These are phyloP conservation scores for Colletotrichum echinochloae DNA, from an alignment of 2,329 filamentous ascomycete species.

Conservation along the genomic window DNA sequence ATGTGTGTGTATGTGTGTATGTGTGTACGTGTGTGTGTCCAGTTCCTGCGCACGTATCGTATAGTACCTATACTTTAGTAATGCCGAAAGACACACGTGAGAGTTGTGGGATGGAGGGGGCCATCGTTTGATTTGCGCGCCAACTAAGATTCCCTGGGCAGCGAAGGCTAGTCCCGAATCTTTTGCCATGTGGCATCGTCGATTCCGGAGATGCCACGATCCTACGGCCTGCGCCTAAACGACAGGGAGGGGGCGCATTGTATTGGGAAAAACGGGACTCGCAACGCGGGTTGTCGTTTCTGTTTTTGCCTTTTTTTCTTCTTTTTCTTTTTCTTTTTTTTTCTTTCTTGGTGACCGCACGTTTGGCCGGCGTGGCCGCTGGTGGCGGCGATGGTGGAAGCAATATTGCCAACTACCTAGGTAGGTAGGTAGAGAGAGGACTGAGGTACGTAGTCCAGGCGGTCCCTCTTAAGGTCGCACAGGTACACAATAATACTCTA, in stretches of 20 bases:
- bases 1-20: too few species aligned
- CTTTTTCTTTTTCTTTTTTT: too few species aligned
- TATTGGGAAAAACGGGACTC: conserved; percentile 5
- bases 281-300: conserved; percentile 3
- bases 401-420: conserved; percentile 3
- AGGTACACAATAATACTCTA: too few species aligned
- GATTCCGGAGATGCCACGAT: conserved; percentile 26
- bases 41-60: background rate
- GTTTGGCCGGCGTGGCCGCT: conserved; percentile 25
- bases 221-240: background rate
- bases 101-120: too few species aligned
- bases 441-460: too few species aligned
- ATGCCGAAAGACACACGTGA: background rate
- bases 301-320: too few species aligned
- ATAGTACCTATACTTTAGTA: too few species aligned
- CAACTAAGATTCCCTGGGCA: too few species aligned
- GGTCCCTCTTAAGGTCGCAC: too few species aligned
- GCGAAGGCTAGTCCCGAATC: conserved; percentile 28
- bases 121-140: too few species aligned
- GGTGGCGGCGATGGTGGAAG: too few species aligned
- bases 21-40: too few species aligned
- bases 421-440: background rate
- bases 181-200: conserved; percentile 32
- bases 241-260: background rate
- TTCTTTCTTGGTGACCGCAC: background rate